phyloP scores from a whole-genome alignment of 179 eudicot species.

The Camellia oleifera region DNA sequence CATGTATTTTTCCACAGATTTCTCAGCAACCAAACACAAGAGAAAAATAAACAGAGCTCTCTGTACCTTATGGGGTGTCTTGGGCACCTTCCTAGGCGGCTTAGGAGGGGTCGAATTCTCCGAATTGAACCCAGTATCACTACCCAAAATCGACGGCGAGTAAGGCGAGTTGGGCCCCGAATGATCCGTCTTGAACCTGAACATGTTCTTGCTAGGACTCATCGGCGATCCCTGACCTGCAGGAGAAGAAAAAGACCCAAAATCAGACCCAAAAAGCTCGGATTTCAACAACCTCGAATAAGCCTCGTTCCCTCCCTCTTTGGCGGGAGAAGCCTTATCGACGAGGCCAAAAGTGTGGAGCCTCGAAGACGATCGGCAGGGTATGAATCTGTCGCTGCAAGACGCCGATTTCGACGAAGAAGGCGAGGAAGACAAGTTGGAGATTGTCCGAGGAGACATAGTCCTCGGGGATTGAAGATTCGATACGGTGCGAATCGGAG shows the following conservation, averaged over 20 bases:
- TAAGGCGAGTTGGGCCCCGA: constrained; percentile 57
- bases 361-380: constrained; percentile 89
- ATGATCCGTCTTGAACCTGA: constrained; percentile 83
- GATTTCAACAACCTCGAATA: constrained; percentile 64
- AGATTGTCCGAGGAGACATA: constrained; percentile 71
- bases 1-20: not conserved
- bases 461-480: constrained; percentile 46
- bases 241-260: constrained; percentile 55
- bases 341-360: constrained; percentile 77
- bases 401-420: constrained; percentile 35
- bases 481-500: constrained; percentile 24
- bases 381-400: constrained; percentile 93
- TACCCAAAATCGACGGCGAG: constrained; percentile 57
- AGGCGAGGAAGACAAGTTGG: constrained; percentile 52
- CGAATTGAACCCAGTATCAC: constrained; percentile 32
- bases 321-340: constrained; percentile 57
- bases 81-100: constrained; percentile 87
- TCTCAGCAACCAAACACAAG: not conserved
- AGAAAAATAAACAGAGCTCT: not conserved
- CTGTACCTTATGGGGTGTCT: constrained; percentile 89
- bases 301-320: constrained; percentile 58
- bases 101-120: constrained; percentile 68
- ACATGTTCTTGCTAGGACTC: constrained; percentile 70
- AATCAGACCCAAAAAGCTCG: constrained; percentile 89
- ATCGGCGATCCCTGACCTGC: constrained; percentile 71